Base-by-base conservation (phyloP, 441 rosid species). In the Breynia disticha region DNA sequence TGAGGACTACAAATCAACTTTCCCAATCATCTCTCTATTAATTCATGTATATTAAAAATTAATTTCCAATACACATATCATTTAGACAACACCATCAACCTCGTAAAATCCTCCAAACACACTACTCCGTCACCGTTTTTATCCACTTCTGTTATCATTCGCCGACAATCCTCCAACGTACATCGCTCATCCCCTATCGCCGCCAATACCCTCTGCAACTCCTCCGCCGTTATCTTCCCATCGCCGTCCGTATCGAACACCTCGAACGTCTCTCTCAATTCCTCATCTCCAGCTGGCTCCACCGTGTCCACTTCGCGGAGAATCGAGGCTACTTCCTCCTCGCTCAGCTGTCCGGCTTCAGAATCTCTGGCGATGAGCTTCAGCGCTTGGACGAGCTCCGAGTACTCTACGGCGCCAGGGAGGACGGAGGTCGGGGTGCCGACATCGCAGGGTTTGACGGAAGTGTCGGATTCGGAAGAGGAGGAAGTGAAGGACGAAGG, bases 151-250 rank as follows among this genome's bases (percentile, higher is more conserved):
- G 81, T 86, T 75, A 91, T 83, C 96, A 91, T 91, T 51, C 93
- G 81, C 72, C 63, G 59, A 78, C 98, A 91, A 15, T 91, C 98
- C 14, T 86, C 95, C n/a, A 91, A 21, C 69, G 95, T 82, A 81
- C 87, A 82, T 70, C 54, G 45, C 18, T 78, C 84, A 54, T 86
- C 95, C 3, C 90, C 95, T 0, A 87, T 62, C 1, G 71, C 74
- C 21, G 53, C 59, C 53, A 73, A 86, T 0, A 75, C 83, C 15
- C 69, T 59, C 13, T 64, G 44, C 6, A 91, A 63, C 64, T 88
- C 98, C 72, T 84, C 91, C 53, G 94, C 95, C 68, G 94, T 75
- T 19, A 91, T 88, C 62, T 43, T 78, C 19, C 94, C 95, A 63
- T 91, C 89, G 11, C 71, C 81, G 70, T 91, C 95, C 24, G 77